These are phyloP conservation scores for Fomitopsis pinicola DNA, from an alignment of 1,284 basidiomycete species.

Conservation along the genomic window DNA sequence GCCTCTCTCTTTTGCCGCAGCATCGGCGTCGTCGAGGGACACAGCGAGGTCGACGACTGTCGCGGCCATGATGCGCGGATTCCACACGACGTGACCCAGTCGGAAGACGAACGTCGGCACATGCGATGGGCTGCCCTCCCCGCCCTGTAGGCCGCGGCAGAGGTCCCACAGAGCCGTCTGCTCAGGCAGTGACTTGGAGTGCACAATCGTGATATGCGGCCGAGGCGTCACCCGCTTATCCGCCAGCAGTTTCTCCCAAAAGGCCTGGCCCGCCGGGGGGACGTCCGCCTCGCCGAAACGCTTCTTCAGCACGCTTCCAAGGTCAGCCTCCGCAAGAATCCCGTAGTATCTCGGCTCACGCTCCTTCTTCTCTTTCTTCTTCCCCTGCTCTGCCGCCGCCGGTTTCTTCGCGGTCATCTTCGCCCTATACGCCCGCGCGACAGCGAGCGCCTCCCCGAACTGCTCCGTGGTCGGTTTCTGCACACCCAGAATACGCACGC, in stretches of 20 bases:
- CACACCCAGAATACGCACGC: constrained; percentile 49
- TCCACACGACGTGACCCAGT: constrained; percentile 70
- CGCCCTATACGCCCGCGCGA: constrained; percentile 49
- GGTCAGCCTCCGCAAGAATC: constrained; percentile 69
- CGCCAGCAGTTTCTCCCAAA: constrained; percentile 49
- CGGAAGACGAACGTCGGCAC: constrained; percentile 60
- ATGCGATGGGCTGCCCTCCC: constrained; percentile 25
- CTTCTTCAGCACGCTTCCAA: constrained; percentile 43
- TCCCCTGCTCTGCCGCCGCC: constrained; percentile 25
- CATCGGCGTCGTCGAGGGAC: constrained; percentile 26
- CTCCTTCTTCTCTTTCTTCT: constrained; percentile 32
- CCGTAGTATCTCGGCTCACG: constrained; percentile 66
- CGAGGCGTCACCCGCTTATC: constrained; percentile 48
- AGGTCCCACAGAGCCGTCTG: constrained; percentile 61
- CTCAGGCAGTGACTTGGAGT: constrained; percentile 53
- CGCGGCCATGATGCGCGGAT: constrained; percentile 78
- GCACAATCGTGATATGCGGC: constrained; percentile 89
- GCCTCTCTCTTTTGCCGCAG: constrained; percentile 32
- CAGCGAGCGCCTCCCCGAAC: constrained; percentile 57
- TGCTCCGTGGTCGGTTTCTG: constrained; percentile 48
- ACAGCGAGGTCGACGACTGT: constrained; percentile 56
- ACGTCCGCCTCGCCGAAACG: constrained; percentile 27
- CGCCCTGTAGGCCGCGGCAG: constrained; percentile 47
- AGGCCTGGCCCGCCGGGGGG: constrained; percentile 27
- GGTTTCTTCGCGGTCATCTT: constrained; percentile 28